Percentiles rank a stretch among this genome's conserved stretches.
These are phyloP conservation scores for Borealophlyctis nickersoniae DNA, from an alignment of 192 early-diverging fungal genomes.

Conservation along the genomic window DNA sequence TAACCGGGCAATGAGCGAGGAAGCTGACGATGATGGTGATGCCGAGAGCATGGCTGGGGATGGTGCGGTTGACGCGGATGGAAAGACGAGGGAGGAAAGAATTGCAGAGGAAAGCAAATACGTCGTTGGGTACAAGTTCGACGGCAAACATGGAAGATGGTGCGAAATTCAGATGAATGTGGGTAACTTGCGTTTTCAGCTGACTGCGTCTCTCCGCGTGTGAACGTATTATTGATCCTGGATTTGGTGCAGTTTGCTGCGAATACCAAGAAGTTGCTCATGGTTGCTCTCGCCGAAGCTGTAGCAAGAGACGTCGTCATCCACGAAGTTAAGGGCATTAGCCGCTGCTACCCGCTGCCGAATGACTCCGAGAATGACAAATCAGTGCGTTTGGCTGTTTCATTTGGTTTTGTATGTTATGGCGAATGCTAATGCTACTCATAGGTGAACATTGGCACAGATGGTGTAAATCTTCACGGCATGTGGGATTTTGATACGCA, in stretches of 20 bases:
- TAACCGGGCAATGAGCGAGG: constrained; percentile 11
- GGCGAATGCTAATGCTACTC: constrained; percentile 1
- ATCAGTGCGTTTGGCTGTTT: constrained; percentile 39
- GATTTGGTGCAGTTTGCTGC: constrained; percentile 66
- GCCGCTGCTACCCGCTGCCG: constrained; percentile 72
- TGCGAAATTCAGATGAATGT: constrained; percentile 76
- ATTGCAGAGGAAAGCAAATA: constrained; percentile 58
- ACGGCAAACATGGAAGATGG: constrained; percentile 62
- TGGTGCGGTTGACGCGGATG: constrained; percentile 38
- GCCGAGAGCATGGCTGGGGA: constrained; percentile 35
- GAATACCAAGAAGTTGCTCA: constrained; percentile 87
- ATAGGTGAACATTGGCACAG: constrained; percentile 70
- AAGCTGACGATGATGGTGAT: constrained; percentile 42
- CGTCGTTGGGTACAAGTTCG: constrained; percentile 70
- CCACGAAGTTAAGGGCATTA: constrained; percentile 83
- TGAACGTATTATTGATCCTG: constrained; percentile 12
- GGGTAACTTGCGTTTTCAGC: not conserved
- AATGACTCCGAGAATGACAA: constrained; percentile 78
- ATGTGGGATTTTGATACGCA: constrained; percentile 76
- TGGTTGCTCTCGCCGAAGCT: constrained; percentile 83
- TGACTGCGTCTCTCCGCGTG: constrained; percentile 16
- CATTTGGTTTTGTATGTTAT: not conserved
- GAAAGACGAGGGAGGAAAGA: constrained; percentile 48
- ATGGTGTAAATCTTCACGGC: constrained; percentile 87
- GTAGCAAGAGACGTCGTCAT: constrained; percentile 73